A percentile compares a stretch with the other conserved stretches of the same genome.
phyloP scores from a whole-genome alignment of 352 stramenopile genomes.

The Globisporangium radiosum region DNA sequence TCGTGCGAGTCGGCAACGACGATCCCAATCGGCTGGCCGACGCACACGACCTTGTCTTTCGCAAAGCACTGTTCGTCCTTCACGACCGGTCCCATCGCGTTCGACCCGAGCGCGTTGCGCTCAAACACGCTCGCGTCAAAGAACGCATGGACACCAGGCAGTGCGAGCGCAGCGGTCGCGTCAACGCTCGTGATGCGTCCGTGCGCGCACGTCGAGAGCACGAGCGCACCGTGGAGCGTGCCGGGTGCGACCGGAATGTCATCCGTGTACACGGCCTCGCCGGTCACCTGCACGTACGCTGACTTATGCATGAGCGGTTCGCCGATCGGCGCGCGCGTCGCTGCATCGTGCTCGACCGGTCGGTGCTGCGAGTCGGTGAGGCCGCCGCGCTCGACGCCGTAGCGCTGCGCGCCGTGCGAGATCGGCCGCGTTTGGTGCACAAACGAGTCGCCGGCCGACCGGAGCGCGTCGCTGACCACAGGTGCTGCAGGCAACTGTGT shows the following conservation, averaged over 20 bases:
- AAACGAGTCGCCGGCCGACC: slow-evolving; percentile 54
- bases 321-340: slow-evolving; percentile 71
- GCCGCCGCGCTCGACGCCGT: slow-evolving; percentile 51
- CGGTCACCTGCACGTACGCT: slow-evolving; percentile 90
- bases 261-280: slow-evolving; percentile 93
- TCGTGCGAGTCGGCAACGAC: slow-evolving; percentile 81
- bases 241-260: slow-evolving; percentile 87
- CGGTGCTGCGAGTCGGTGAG: slow-evolving; percentile 60
- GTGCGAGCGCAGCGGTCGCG: slow-evolving; percentile 60
- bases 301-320: slow-evolving; percentile 91
- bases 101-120: slow-evolving; percentile 50
- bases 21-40: slow-evolving; percentile 79
- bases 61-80: slow-evolving; percentile 89
- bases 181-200: slow-evolving; percentile 86
- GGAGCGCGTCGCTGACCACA: slow-evolving; percentile 25
- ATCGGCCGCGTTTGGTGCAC: slow-evolving; percentile 43
- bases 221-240: slow-evolving; percentile 89
- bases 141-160: slow-evolving; percentile 87
- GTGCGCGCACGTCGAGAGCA: slow-evolving; percentile 83
- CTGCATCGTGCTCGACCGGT: slow-evolving; percentile 27
- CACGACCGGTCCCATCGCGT: slow-evolving; percentile 74
- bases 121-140: slow-evolving; percentile 77
- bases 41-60: slow-evolving; percentile 53
- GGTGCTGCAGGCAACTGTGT: slow-evolving; percentile 20
- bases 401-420: slow-evolving; percentile 52